Base-by-base conservation (phyloP, 1,139 yeast genomes). In the Suhomyces panamericanus region DNA sequence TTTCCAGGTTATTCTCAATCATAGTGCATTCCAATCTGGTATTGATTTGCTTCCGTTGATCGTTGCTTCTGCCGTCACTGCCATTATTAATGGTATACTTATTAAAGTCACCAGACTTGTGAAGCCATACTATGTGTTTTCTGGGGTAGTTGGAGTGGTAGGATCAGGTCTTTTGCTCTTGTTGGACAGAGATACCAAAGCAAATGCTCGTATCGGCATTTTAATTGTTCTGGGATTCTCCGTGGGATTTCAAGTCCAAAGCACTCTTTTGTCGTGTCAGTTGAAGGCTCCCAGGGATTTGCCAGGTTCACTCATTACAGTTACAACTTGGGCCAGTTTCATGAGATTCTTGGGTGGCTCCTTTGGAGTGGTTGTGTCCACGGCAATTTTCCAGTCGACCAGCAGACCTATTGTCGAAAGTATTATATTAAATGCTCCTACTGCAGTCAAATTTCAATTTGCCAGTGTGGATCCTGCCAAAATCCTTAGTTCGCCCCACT, bases 231-330 rank as follows among this genome's bases (percentile, higher is more conserved):
- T 49, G 20, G 66, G 66, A 15, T 46, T 60, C 4, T 48, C 60
- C 1, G 49, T 54, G 6, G 64, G 64, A 0, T 46, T 59, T 13
- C 58, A 51, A 41, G 49, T 59, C 37, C 66, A 60, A 34, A 47
- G 53, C 32, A 45, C 63, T 0, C 39, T 58, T 6, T 42, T 62
- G 12, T 52, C 63, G 3, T 54, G 55, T 6, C 64, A 62, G 34
- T 24, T 60, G n/a, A 49, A 49, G 38, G 64, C 64, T 1, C 64
- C 66, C 3, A 51, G 49, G n/a, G 48, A 56, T 17, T 32, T 56
- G 10, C 49, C 53, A 0, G 61, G 64, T 1, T 53, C 59, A 5
- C 41, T 58, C 39, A 56, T 59, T 29, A 32, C 53, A 38, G 60
- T 53, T 5, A 58, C 63, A 2, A 52, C 54, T 6, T 58, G 55